Percentiles rank a stretch among this genome's conserved stretches.
Conservation (phyloP, 768 basidiomycete genomes). For the Pleurotus sapidus region DNA sequence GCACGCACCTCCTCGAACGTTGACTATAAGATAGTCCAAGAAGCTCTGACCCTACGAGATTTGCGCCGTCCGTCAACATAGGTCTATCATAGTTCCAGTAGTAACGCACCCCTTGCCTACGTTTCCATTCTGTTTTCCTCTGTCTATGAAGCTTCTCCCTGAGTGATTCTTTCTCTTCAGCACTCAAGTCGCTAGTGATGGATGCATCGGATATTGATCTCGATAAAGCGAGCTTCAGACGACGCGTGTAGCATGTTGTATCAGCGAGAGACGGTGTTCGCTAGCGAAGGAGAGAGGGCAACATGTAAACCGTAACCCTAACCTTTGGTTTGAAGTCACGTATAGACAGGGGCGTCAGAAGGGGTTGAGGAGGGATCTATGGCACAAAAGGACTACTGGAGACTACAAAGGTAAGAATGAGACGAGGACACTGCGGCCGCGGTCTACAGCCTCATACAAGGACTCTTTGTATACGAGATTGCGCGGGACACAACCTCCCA, state of each 20-base stretch:
- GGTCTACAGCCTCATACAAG: neutral
- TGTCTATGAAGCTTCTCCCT: slow-evolving; percentile 23
- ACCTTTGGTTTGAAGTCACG: neutral
- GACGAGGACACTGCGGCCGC: neutral
- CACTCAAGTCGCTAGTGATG: neutral
- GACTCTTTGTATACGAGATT: neutral
- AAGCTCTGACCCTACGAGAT: slow-evolving; percentile 68
- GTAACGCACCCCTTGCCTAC: slow-evolving; percentile 59
- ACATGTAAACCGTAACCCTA: neutral
- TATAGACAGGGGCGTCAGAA: neutral
- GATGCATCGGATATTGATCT: slow-evolving; percentile 3
- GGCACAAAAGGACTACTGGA: neutral
- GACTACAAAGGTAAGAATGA: neutral
- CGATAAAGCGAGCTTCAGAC: neutral
- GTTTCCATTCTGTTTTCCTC: slow-evolving; percentile 72
- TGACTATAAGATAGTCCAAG: slow-evolving; percentile 80
- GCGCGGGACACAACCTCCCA: neutral
- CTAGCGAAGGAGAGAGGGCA: neutral
- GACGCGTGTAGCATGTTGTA: neutral
- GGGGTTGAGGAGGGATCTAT: neutral
- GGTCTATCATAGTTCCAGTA: neutral
- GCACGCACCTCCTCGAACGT: slow-evolving; percentile 66
- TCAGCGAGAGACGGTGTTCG: neutral
- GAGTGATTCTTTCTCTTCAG: neutral
- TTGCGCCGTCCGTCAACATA: slow-evolving; percentile 9